Base-by-base conservation (phyloP, 139 green algal species). In the Picochlorum sp. region DNA sequence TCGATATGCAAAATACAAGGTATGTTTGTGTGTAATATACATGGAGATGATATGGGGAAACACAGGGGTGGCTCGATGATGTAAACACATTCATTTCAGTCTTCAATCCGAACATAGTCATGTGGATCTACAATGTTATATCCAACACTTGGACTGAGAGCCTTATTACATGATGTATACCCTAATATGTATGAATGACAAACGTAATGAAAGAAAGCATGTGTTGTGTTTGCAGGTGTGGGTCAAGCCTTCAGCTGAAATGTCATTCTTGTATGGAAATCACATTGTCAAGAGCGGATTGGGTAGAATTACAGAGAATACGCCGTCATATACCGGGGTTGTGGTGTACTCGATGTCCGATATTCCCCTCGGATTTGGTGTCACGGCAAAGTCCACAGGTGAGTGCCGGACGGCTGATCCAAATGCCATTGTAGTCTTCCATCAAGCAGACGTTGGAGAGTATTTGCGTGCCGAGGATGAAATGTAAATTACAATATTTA, bases 231-330 rank as follows among this genome's bases (percentile, higher is more conserved):
- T 20, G 50, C 81, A 96, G 90, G 81, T 98, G 6, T 99, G 94
- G 94, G 76, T 99, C 38, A 98, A 98, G 78, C 90, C 94, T 1
- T 90, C 88, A 6, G 73, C 86, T 6, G 94, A 99, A 81, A 97
- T 98, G 94, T 83, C 88, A 57, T 98, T 95, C 65, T 82, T 99
- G 67, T 99, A 99, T 63, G 94, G 94, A 67, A 98, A 98, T 78
- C 85, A 99, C 62, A 76, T 99, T 10, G 65, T 98, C 23, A 99
- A 99, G 73, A 87, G 76, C n/a, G 93, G 94, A 13, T 73, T 99
- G 58, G 94, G 86, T 5, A 74, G 92, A 45, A 98, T 99, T 72
- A 98, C 94, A 20, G 94, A 99, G 64, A 89, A 82, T 81, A 98
- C 91, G 10, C 87, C 93, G 5, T 70, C 81, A 2, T 87, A 95